A percentile compares a stretch with the other conserved stretches of the same genome.
Conservation (phyloP, 352 stramenopile species). For the Halophytophthora polymorphica region DNA sequence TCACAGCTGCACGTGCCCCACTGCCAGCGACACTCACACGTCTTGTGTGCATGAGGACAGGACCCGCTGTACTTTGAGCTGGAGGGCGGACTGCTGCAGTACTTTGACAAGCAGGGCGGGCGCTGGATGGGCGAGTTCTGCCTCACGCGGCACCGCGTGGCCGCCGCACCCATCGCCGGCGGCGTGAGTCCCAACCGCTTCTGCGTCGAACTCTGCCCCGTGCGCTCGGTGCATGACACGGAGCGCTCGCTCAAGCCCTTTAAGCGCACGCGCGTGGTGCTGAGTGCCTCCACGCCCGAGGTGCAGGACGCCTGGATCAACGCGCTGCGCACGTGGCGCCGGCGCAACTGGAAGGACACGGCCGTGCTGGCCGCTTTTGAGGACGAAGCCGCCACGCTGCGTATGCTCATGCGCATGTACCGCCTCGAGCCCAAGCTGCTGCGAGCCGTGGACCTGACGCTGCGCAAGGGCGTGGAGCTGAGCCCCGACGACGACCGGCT, state of each 20-base stretch:
- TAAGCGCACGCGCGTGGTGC: conserved; percentile 44
- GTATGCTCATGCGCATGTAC: conserved; percentile 68
- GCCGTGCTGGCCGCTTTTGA: conserved; percentile 55
- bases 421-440: conserved; percentile 64
- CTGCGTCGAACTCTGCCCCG: conserved; percentile 62
- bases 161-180: conserved; percentile 38
- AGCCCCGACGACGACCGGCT: conserved; percentile 6
- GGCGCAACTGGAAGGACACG: conserved; percentile 74
- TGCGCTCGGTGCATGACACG: conserved; percentile 73
- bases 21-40: conserved; percentile 3
- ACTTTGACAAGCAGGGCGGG: conserved; percentile 71
- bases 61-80: conserved; percentile 82
- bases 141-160: conserved; percentile 69
- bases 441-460: conserved; percentile 33
- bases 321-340: conserved; percentile 70
- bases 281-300: conserved; percentile 52
- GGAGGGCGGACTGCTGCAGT: conserved; percentile 63
- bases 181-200: conserved; percentile 62
- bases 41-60: conserved; percentile 14
- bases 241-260: conserved; percentile 69
- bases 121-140: conserved; percentile 68
- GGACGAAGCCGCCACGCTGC: conserved; percentile 62
- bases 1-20: background rate
- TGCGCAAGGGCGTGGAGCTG: conserved; percentile 43
- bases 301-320: conserved; percentile 58